These are phyloP conservation scores for Psidium guajava DNA, from an alignment of 345 rosid species.

Conservation along the genomic window DNA sequence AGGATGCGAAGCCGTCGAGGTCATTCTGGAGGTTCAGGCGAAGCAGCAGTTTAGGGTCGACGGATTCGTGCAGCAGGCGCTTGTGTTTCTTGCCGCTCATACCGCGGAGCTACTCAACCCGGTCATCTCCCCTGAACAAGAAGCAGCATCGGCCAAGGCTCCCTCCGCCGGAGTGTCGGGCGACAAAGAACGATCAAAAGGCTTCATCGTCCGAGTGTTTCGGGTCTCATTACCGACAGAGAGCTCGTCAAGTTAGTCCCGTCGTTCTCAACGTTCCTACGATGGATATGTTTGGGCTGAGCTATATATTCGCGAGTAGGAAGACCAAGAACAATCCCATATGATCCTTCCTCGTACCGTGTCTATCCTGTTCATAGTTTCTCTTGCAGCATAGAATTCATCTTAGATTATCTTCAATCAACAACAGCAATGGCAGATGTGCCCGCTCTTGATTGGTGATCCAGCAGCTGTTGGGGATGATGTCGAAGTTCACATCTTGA, in stretches of 20 bases:
- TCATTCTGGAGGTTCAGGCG: constrained; percentile 6
- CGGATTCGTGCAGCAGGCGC: not conserved
- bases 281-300: constrained; percentile 1
- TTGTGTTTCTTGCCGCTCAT: constrained; percentile 10
- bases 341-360: not conserved
- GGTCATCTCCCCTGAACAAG: not conserved
- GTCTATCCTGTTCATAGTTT: not conserved
- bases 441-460: not conserved
- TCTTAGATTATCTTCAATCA: not conserved
- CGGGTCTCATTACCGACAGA: not conserved
- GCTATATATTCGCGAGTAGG: constrained; percentile 1
- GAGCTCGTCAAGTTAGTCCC: not conserved
- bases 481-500: not conserved
- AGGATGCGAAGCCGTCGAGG: not conserved
- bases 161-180: not conserved
- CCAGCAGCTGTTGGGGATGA: not conserved
- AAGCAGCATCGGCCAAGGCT: not conserved
- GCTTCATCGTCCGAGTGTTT: not conserved
- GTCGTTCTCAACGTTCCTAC: constrained; percentile 3
- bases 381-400: not conserved
- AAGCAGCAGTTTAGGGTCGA: constrained; percentile 1
- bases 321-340: not conserved
- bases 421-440: not conserved
- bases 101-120: constrained; percentile 6
- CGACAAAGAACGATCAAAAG: not conserved